These are phyloP conservation scores for Imleria badia DNA, from an alignment of 768 basidiomycete genomes.

Conservation along the genomic window DNA sequence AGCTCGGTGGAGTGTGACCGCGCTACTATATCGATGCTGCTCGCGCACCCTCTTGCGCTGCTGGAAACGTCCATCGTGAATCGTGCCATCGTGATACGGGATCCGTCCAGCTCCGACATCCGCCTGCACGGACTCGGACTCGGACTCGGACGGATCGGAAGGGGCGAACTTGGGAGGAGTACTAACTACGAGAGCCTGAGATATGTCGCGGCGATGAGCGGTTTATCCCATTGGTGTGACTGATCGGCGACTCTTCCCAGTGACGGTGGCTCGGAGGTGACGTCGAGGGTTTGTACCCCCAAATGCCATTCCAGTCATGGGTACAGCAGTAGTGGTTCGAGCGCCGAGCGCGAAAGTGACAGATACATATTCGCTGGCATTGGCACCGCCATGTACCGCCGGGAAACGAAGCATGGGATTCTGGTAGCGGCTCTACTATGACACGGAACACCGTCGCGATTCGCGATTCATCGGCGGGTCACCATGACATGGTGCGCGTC, in stretches of 20 bases:
- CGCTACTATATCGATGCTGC: neutral
- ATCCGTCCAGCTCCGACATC: slow-evolving; percentile 15
- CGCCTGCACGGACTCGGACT: neutral
- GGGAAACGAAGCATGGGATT: neutral
- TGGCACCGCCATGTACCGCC: slow-evolving; percentile 1
- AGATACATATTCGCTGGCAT: slow-evolving; percentile 13
- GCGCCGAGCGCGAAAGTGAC: neutral
- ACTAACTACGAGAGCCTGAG: neutral
- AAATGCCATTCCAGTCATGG: slow-evolving; percentile 7
- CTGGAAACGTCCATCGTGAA: neutral
- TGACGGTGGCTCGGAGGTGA: slow-evolving; percentile 1
- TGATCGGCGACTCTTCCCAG: neutral
- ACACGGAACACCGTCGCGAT: slow-evolving; percentile 19
- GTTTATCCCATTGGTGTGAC: slow-evolving; percentile 13
- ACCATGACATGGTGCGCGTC: neutral
- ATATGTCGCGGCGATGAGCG: neutral
- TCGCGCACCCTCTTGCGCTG: neutral
- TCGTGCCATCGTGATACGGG: neutral
- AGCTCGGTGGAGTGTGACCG: neutral
- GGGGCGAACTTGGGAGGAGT: neutral
- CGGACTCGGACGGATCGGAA: neutral
- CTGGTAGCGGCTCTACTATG: neutral
- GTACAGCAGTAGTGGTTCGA: neutral
- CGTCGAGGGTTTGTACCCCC: slow-evolving; percentile 7
- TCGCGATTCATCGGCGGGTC: slow-evolving; percentile 3